A percentile compares a stretch with the other conserved stretches of the same genome.
Evolutionary conservation across 2,329 filamentous ascomycete species (phyloP).

Genomic region (Alternaria viburni): DNA sequence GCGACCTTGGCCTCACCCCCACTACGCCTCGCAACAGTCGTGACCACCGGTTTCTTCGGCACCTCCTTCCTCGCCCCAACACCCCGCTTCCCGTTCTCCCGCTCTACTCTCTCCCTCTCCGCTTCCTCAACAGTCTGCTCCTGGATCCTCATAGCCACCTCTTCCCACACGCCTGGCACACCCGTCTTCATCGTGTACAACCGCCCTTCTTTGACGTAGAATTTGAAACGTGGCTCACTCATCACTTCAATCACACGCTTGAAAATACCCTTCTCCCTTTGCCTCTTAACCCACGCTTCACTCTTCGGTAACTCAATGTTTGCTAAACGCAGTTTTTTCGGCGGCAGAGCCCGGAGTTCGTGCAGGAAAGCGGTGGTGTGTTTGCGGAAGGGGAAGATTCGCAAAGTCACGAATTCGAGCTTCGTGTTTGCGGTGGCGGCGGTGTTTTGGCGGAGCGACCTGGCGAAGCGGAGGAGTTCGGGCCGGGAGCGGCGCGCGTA

Average conservation of each 20-base stretch:
- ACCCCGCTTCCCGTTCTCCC: not conserved
- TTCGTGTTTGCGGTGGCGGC: conserved; percentile 30
- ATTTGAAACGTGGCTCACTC: conserved; percentile 42
- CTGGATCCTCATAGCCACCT: conserved; percentile 38
- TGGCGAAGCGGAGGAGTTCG: conserved; percentile 35
- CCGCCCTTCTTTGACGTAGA: conserved; percentile 45
- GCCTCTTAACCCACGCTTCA: conserved; percentile 22
- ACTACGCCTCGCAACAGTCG: not conserved
- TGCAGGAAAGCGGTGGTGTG: conserved; percentile 36
- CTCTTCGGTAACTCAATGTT: conserved; percentile 42
- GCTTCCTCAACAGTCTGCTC: conserved; percentile 26
- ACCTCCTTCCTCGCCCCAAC: not conserved
- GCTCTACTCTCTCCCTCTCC: not conserved
- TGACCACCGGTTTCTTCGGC: not conserved
- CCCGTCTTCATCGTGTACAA: conserved; percentile 39
- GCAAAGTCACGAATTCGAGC: conserved; percentile 45
- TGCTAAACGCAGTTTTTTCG: conserved; percentile 34
- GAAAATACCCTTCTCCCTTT: conserved; percentile 26
- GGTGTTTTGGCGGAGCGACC: conserved; percentile 19
- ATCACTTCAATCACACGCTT: conserved; percentile 29
- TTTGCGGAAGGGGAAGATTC: conserved; percentile 41
- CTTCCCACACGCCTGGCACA: conserved; percentile 46
- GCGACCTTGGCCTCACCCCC: conserved; percentile 20
- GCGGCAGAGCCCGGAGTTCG: conserved; percentile 42
- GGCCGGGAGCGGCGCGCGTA: conserved; percentile 32